Percentiles rank a stretch among this genome's conserved stretches.
Conservation (phyloP, 768 basidiomycete genomes). For the Fomitopsis pulvina region DNA sequence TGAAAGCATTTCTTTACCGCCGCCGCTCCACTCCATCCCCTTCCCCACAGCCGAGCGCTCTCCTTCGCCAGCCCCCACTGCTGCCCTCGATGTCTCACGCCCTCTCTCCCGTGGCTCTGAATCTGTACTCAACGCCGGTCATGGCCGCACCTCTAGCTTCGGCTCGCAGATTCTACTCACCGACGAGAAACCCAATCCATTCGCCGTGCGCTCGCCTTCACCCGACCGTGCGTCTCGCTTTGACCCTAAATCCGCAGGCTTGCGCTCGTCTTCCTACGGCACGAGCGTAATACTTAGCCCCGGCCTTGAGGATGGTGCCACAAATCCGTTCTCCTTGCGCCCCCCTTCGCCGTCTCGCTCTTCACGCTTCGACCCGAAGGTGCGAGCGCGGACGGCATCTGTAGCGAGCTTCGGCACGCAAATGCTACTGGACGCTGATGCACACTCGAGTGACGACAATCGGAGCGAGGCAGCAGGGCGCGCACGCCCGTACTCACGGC, state of each 20-base stretch:
- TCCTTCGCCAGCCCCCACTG: conserved; percentile 39
- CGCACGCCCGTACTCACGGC: conserved; percentile 61
- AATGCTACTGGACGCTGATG: conserved; percentile 45
- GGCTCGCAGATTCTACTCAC: conserved; percentile 41
- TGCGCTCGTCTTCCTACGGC: conserved; percentile 43
- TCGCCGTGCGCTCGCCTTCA: conserved; percentile 26
- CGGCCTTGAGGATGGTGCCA: conserved; percentile 11
- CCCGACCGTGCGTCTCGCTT: conserved; percentile 37
- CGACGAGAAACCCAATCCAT: conserved; percentile 28
- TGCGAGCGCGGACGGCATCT: conserved; percentile 33
- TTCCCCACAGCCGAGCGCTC: conserved; percentile 45
- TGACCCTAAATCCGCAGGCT: conserved; percentile 37
- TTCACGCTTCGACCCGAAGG: conserved; percentile 40
- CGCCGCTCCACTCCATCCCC: conserved; percentile 47
- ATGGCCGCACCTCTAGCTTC: conserved; percentile 42
- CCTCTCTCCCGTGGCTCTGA: conserved; percentile 28
- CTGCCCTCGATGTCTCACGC: conserved; percentile 22
- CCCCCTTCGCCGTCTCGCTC: conserved; percentile 32
- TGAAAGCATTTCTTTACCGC: conserved; percentile 33
- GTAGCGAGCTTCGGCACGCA: conserved; percentile 58
- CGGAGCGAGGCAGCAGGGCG: conserved; percentile 34
- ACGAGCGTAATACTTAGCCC: conserved; percentile 35
- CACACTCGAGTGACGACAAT: conserved; percentile 9
- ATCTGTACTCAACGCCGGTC: conserved; percentile 28
- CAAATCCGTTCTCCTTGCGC: conserved; percentile 28